phyloP scores from a whole-genome alignment of 73 alveolate genomes.

The Paramecium biaurelia region DNA sequence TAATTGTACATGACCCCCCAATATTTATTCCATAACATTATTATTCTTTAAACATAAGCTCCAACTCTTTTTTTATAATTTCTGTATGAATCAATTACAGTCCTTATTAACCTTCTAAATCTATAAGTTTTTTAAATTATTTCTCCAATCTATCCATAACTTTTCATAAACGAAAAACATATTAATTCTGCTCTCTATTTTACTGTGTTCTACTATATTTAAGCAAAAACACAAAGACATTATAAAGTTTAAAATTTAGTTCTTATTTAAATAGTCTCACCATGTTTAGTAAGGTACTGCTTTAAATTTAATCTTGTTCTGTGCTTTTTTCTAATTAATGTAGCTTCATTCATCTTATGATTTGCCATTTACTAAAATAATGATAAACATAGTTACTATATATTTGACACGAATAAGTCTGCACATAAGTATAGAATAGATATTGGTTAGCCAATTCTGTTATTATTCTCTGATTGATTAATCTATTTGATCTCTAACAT shows the following conservation, averaged over 20 bases:
- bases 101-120: neutral
- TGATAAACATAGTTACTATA: neutral
- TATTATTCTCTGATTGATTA: neutral
- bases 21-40: slow-evolving; percentile 36
- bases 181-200: neutral
- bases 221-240: neutral
- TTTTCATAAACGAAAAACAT: slow-evolving; percentile 4
- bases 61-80: slow-evolving; percentile 1
- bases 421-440: neutral
- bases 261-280: neutral
- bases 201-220: neutral
- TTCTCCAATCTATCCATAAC: slow-evolving; percentile 49
- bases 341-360: neutral
- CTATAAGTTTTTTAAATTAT: slow-evolving; percentile 21
- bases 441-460: neutral
- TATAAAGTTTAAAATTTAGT: neutral
- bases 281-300: neutral
- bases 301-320: slow-evolving; percentile 29
- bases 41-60: slow-evolving; percentile 44
- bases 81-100: neutral
- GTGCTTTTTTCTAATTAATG: neutral
- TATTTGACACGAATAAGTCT: neutral
- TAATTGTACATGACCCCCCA: slow-evolving; percentile 21
- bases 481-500: neutral
- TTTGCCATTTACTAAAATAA: neutral